A percentile compares a stretch with the other conserved stretches of the same genome.
Evolutionary conservation across 2,329 filamentous ascomycete species (phyloP).

Genomic region (Aureobasidium sp.): DNA sequence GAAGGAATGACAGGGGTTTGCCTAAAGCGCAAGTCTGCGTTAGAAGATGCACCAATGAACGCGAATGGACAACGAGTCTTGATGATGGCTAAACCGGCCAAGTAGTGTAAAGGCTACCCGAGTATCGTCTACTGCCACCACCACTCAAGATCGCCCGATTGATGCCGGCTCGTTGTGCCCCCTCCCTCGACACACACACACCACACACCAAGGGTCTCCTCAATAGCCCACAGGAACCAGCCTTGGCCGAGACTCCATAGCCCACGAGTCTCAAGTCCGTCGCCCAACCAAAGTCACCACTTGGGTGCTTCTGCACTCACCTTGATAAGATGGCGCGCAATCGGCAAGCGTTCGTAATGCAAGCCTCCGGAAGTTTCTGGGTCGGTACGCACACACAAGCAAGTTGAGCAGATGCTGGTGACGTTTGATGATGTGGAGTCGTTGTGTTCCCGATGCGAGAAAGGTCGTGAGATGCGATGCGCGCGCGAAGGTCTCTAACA

Average conservation of each 20-base stretch:
- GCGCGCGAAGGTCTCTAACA: conserved; percentile 7
- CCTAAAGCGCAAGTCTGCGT: conserved; percentile 14
- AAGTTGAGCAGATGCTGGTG: neutral
- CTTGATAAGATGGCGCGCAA: conserved; percentile 12
- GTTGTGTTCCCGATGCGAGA: conserved; percentile 8
- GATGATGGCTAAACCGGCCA: conserved; percentile 15
- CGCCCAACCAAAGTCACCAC: conserved; percentile 6
- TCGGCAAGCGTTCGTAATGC: conserved; percentile 1
- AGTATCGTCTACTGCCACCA: conserved; percentile 8
- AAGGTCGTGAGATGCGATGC: conserved; percentile 11
- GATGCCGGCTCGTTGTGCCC: conserved; percentile 8
- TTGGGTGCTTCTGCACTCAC: conserved; percentile 14
- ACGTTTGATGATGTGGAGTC: conserved; percentile 12
- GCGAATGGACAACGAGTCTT: conserved; percentile 7
- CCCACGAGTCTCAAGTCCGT: conserved; percentile 10
- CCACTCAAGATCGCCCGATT: conserved; percentile 11
- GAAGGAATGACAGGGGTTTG: conserved; percentile 18
- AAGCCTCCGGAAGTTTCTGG: neutral
- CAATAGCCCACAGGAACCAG: conserved; percentile 1
- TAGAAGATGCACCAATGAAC: conserved; percentile 16
- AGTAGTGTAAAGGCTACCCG: conserved; percentile 15
- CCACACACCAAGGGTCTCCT: conserved; percentile 2
- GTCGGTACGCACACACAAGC: neutral
- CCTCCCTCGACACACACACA: conserved; percentile 11
- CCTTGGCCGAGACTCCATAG: conserved; percentile 6